Evolutionary conservation across 2,329 filamentous ascomycete genomes (phyloP), one percentile per base, ranked within the genome.

Genomic region (Aspergillus sp.): DNA sequence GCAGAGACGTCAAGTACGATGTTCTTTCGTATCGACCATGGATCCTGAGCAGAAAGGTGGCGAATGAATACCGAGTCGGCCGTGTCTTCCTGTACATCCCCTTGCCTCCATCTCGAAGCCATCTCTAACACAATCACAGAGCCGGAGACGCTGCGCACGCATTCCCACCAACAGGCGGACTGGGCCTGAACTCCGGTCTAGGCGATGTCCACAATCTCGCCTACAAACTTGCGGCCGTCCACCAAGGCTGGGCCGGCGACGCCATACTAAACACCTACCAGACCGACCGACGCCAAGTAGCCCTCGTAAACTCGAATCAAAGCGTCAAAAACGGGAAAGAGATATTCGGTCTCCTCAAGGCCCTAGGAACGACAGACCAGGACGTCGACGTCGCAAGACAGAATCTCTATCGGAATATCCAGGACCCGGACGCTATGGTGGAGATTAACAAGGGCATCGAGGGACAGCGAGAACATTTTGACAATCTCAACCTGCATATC

Each of bases 61-160:
- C 76, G 0, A 71, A 75, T 17, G 55, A 68, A 4, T 78, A 78
- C 43, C 64, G 66, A 2, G 51, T 61, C 6, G 72, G 71, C 2
- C 73, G 73, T 38, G 65, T 77, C 0, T 75, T 78, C 42, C 57
- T 78, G 71, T 77, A 54, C 66, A 66, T 63, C n/a, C 3, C 12
- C 13, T 48, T 15, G 4, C 7, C 36, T 15, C 36, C n/a, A 11
- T 3, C n/a, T 3, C 5, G 20, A 1, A 8, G 7, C 24, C 24
- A 50, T 7, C 15, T 26, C 22, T 26, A 32, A 12, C 4, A 8
- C 2, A 5, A 20, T 18, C 7, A 9, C 11, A 67, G 66, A 26
- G 81, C 79, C 3, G 82, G 83, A 18, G 83, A 85, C 57, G 81
- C 82, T 4, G 81, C 80, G 1, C 82, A 85, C 59, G 81, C 81